Conservation (phyloP, 441 rosid genomes). For the Flueggea neowawraea region DNA sequence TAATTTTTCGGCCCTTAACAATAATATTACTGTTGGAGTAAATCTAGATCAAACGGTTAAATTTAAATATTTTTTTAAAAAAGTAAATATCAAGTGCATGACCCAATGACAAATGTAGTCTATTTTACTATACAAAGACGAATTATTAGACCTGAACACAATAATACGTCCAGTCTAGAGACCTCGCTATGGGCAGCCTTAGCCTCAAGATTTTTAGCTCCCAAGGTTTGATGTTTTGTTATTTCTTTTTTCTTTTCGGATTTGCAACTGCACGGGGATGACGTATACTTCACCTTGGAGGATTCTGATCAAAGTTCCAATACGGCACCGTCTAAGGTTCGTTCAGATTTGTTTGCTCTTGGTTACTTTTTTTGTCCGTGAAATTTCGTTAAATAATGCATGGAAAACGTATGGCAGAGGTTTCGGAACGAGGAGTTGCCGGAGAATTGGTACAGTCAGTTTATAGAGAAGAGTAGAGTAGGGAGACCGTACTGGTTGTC, state of each 20-base stretch:
- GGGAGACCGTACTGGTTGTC: constrained; percentile 50
- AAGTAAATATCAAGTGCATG: too few species aligned
- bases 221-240: not conserved
- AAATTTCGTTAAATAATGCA: constrained; percentile 9
- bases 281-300: constrained; percentile 74
- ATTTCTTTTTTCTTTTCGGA: constrained; percentile 26
- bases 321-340: constrained; percentile 41
- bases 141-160: too few species aligned
- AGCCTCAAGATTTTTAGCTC: too few species aligned
- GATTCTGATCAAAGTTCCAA: constrained; percentile 47
- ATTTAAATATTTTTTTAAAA: too few species aligned
- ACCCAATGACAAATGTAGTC: too few species aligned
- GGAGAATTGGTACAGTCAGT: constrained; percentile 81
- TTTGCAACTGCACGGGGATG: constrained; percentile 84
- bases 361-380: too few species aligned
- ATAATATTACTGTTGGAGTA: too few species aligned
- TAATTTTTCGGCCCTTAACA: too few species aligned
- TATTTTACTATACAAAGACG: too few species aligned
- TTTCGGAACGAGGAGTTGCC: constrained; percentile 75
- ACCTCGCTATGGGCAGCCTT: too few species aligned
- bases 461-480: constrained; percentile 59
- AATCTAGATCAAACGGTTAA: too few species aligned
- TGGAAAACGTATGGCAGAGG: constrained; percentile 52
- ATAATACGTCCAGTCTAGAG: too few species aligned
- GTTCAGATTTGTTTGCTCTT: not conserved